Conservation (phyloP, 164 flowering plant genomes). For the Hamamelis virginiana region DNA sequence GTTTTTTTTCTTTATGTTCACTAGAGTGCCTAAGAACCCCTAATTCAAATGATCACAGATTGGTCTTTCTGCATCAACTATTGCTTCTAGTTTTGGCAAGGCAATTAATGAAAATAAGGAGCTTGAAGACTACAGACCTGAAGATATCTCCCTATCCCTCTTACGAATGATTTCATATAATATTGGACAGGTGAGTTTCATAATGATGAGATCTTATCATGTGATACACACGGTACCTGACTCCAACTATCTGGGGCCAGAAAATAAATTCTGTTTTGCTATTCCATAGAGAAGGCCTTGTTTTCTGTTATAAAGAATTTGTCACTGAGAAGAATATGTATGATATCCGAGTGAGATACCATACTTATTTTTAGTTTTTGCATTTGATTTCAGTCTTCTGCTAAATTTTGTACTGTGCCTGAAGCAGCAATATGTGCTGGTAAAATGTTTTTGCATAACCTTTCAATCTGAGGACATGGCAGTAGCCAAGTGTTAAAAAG, state of each 20-base stretch:
- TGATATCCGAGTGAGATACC: too few species aligned
- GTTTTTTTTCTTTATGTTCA: not conserved
- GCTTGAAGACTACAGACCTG: slow-evolving; percentile 91
- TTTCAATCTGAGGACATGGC: too few species aligned
- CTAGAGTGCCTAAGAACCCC: not conserved
- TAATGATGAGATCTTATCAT: not conserved
- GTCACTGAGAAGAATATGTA: too few species aligned
- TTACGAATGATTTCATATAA: slow-evolving; percentile 96
- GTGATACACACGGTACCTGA: not conserved
- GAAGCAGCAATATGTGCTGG: too few species aligned
- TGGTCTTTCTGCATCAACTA: slow-evolving; percentile 94
- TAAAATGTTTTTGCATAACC: too few species aligned
- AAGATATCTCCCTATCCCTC: slow-evolving; percentile 91
- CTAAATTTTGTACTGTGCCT: too few species aligned
- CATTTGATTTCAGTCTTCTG: too few species aligned
- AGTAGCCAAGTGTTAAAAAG: too few species aligned
- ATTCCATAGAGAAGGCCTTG: not conserved
- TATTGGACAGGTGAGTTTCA: slow-evolving; percentile 79
- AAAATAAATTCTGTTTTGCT: not conserved
- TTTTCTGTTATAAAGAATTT: not conserved
- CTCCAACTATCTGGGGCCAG: not conserved
- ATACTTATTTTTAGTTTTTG: too few species aligned
- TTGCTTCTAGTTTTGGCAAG: slow-evolving; percentile 99
- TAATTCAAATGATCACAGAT: slow-evolving; percentile 45
- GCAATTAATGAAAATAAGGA: slow-evolving; percentile 85